phyloP scores from a whole-genome alignment of 2,329 filamentous ascomycete genomes.

The Trichoderma hamatum region DNA sequence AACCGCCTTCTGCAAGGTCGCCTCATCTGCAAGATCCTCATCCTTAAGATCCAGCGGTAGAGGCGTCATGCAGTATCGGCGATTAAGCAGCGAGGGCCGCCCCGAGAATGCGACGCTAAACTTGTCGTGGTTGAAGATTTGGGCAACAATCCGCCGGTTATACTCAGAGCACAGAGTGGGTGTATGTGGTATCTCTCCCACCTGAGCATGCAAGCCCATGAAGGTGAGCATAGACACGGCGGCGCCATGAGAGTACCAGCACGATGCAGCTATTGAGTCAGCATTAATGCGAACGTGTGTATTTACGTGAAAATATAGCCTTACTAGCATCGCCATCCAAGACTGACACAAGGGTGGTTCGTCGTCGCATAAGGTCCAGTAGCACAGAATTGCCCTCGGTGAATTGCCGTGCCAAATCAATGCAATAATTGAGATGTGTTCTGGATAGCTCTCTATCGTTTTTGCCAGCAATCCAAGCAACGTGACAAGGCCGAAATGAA shows the following conservation, averaged over 20 bases:
- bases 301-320: not conserved
- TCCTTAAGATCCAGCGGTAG: slow-evolving; percentile 59
- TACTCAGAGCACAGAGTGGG: slow-evolving; percentile 43
- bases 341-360: slow-evolving; percentile 42
- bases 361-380: slow-evolving; percentile 42
- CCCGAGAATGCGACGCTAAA: slow-evolving; percentile 55
- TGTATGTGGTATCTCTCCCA: slow-evolving; percentile 33
- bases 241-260: slow-evolving; percentile 45
- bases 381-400: slow-evolving; percentile 42
- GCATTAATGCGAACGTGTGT: not conserved
- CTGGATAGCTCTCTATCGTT: slow-evolving; percentile 7
- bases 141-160: slow-evolving; percentile 38
- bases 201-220: slow-evolving; percentile 40
- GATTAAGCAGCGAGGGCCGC: slow-evolving; percentile 54
- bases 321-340: slow-evolving; percentile 46
- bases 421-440: slow-evolving; percentile 21
- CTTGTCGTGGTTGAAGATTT: slow-evolving; percentile 52
- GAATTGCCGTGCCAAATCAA: slow-evolving; percentile 30
- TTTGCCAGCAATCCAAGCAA: slow-evolving; percentile 9
- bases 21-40: slow-evolving; percentile 48
- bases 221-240: slow-evolving; percentile 43
- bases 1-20: slow-evolving; percentile 30
- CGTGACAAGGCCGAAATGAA: not conserved
- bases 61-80: slow-evolving; percentile 57
- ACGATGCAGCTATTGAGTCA: slow-evolving; percentile 28